Base-by-base conservation (phyloP, 2,329 filamentous ascomycete genomes). In the Chaetoscypha palmicola region DNA sequence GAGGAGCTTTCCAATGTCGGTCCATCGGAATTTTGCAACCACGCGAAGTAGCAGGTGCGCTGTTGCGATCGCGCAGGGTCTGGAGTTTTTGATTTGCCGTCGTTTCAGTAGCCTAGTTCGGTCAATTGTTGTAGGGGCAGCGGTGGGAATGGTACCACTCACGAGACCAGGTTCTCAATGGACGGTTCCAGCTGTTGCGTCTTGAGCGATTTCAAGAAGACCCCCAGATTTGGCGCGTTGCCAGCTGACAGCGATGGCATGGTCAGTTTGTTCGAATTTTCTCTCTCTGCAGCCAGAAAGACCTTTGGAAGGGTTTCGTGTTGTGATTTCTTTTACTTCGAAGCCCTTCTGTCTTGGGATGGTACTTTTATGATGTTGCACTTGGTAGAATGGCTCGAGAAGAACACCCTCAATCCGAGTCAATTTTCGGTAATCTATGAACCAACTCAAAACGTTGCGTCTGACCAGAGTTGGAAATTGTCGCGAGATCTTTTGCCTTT, bases 1-100 rank as follows among this genome's bases (percentile, higher is more conserved):
- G 47, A 97, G 79, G 39, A 98, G 79, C 58, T 83, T 80, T 38
- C 80, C 77, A 36, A 89, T 82, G 63, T 91, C 84, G 49, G 76
- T 74, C 68, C 83, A 90, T 63, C 83, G 86, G 55, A 84, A 85
- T 52, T 81, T 81, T 24, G 86, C 86, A 40, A 98, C 86, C 17
- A 96, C 86, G 49, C 87, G 84, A 40, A 89, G 77, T 33, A 98
- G 79, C 21, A 97, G 80, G 57, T 94, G 85, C 17, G 90, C 86
- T 2, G 91, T 97, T 49, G 90, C 90, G 47, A 92, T 80, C 45
- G 92, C 92, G 67, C 90, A 96, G 64, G 86, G 79, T 64, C 92
- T 81, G 36, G 90, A 87, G 53, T 87, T 87, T 49, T 78, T 79
- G 59, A 98, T 94, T 62, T 97, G 91, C 57, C 90, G 76, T 62